Conservation (phyloP, 306 rosid species). For the Pachyrhizus erosus region DNA sequence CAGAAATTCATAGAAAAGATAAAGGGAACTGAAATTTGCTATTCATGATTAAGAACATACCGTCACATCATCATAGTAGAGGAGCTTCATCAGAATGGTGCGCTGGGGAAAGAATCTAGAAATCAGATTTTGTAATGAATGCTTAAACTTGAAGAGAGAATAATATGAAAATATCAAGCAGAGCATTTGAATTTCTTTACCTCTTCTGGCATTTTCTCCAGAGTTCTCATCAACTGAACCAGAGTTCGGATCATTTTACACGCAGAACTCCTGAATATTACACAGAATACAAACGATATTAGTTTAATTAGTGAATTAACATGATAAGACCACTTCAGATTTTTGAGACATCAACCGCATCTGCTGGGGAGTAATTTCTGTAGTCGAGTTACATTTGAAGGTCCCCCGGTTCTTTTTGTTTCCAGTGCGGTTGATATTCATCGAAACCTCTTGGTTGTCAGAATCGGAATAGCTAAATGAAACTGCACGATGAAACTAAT, state of each 20-base stretch:
- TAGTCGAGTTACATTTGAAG: slow-evolving; percentile 74
- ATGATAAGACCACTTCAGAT: neutral
- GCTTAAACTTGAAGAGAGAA: neutral
- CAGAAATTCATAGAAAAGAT: slow-evolving; percentile 10
- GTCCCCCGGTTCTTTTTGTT: slow-evolving; percentile 78
- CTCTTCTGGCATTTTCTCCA: slow-evolving; percentile 97
- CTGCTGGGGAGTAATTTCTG: slow-evolving; percentile 92
- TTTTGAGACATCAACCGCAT: slow-evolving; percentile 62
- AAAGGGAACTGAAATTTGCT: slow-evolving; percentile 9
- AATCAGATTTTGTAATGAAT: slow-evolving; percentile 18
- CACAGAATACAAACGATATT: slow-evolving; percentile 25
- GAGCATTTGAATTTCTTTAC: slow-evolving; percentile 50
- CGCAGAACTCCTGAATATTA: slow-evolving; percentile 85
- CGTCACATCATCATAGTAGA: slow-evolving; percentile 87
- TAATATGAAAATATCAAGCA: slow-evolving; percentile 20
- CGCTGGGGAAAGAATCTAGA: slow-evolving; percentile 67
- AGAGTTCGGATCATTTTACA: slow-evolving; percentile 97
- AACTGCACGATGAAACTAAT: slow-evolving; percentile 60
- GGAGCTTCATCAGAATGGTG: slow-evolving; percentile 90
- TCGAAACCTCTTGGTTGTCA: slow-evolving; percentile 81
- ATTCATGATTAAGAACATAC: slow-evolving; percentile 53
- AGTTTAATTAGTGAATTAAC: neutral
- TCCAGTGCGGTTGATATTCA: slow-evolving; percentile 86
- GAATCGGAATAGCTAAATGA: slow-evolving; percentile 83
- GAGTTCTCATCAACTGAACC: slow-evolving; percentile 97